Percentiles rank a stretch among this genome's conserved stretches.
These are phyloP conservation scores for Gracilaria caudata DNA, from an alignment of 23 red algal species.

Conservation along the genomic window DNA sequence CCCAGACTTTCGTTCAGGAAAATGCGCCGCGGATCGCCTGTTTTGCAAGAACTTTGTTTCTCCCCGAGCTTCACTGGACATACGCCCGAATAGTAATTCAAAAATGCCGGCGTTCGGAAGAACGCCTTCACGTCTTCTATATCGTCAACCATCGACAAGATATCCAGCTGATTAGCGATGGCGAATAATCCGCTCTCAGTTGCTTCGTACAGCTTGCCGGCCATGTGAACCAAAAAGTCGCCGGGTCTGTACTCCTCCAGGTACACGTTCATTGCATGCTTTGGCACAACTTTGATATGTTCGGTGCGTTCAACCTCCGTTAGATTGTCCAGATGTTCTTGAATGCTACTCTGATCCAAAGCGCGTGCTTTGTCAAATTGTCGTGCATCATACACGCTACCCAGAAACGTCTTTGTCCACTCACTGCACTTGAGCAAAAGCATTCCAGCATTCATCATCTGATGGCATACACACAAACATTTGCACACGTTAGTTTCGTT, in stretches of 20 bases:
- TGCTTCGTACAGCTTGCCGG: constrained; percentile 93
- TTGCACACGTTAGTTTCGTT: background rate
- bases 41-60: constrained; percentile 53
- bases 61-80: constrained; percentile 52
- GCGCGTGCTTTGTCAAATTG: constrained; percentile 79
- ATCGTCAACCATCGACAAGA: constrained; percentile 79
- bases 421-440: constrained; percentile 79
- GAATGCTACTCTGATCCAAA: constrained; percentile 84
- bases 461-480: background rate
- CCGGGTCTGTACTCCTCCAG: constrained; percentile 86
- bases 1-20: constrained; percentile 58
- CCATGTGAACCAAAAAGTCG: constrained; percentile 90
- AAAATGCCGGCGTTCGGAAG: constrained; percentile 50
- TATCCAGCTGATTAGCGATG: constrained; percentile 88
- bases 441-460: constrained; percentile 89
- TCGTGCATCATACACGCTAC: constrained; percentile 64
- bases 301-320: constrained; percentile 12
- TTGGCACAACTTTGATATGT: constrained; percentile 79
- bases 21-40: constrained; percentile 64
- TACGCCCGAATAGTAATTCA: constrained; percentile 70
- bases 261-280: constrained; percentile 87
- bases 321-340: constrained; percentile 67
- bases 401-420: constrained; percentile 63
- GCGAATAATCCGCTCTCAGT: constrained; percentile 75
- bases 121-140: constrained; percentile 86